Percentiles rank a stretch among this genome's conserved stretches.
These are phyloP conservation scores for Kwoniella mangroviensis DNA, from an alignment of 768 basidiomycete genomes.

Conservation along the genomic window DNA sequence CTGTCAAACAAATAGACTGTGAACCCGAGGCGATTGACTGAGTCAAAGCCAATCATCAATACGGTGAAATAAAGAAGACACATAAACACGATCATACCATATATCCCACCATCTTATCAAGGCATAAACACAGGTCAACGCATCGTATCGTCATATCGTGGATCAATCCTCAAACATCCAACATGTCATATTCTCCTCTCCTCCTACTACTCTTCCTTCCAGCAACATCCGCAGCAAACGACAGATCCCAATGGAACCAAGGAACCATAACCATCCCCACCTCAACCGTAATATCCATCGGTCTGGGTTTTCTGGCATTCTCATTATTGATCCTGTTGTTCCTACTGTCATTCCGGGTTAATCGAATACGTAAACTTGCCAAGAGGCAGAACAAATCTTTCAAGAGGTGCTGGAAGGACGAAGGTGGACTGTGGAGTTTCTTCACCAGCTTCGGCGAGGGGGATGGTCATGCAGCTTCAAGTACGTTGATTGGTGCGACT, in stretches of 20 bases:
- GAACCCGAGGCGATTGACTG: background rate
- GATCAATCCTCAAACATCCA: background rate
- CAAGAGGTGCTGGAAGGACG: conserved; percentile 5
- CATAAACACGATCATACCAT: too few relatives aligned
- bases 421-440: conserved; percentile 32
- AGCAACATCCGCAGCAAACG: background rate
- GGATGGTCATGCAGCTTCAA: background rate
- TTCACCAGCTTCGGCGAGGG: conserved; percentile 17
- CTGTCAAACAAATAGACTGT: too few relatives aligned
- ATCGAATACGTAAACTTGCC: conserved; percentile 6
- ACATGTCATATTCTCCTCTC: background rate
- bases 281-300: conserved; percentile 27
- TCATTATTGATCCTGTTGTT: background rate
- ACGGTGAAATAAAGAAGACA: too few relatives aligned
- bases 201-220: background rate
- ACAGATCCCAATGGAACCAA: conserved; percentile 2
- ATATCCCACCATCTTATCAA: background rate
- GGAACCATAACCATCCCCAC: conserved; percentile 20
- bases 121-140: too few relatives aligned
- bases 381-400: background rate
- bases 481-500: background rate
- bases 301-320: conserved; percentile 29
- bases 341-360: conserved; percentile 6
- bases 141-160: too few relatives aligned
- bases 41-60: background rate